A percentile compares a stretch with the other conserved stretches of the same genome.
These are phyloP conservation scores for Nannizziopsis arthrosporioides DNA, from an alignment of 2,329 filamentous ascomycete species.

Conservation along the genomic window DNA sequence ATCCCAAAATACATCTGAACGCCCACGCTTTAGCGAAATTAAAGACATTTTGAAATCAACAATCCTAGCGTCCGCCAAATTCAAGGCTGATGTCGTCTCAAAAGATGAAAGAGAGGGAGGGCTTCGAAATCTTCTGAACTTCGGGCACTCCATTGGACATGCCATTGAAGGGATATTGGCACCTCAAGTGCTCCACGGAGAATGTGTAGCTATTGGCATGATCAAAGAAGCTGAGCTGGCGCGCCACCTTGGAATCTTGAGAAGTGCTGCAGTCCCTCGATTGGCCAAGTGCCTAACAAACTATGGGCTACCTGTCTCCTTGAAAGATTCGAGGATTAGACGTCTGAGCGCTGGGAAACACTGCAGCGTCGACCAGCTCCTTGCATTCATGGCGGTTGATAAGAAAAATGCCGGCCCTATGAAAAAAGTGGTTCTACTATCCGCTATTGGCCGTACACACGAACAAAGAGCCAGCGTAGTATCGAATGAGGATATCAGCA, in stretches of 20 bases:
- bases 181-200: slow-evolving; percentile 87
- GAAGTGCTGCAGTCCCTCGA: slow-evolving; percentile 76
- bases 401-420: slow-evolving; percentile 95
- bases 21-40: slow-evolving; percentile 57
- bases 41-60: slow-evolving; percentile 60
- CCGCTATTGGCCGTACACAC: slow-evolving; percentile 75
- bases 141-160: slow-evolving; percentile 95
- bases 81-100: slow-evolving; percentile 91
- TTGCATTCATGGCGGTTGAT: slow-evolving; percentile 92
- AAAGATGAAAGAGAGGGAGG: slow-evolving; percentile 90
- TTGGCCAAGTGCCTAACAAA: slow-evolving; percentile 88
- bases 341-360: slow-evolving; percentile 74
- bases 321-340: slow-evolving; percentile 71
- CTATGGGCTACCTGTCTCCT: slow-evolving; percentile 76
- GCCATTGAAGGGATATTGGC: slow-evolving; percentile 92
- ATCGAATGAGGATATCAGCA: slow-evolving; percentile 69
- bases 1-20: slow-evolving; percentile 44
- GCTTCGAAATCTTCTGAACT: slow-evolving; percentile 87
- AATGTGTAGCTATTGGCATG: slow-evolving; percentile 96
- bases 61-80: slow-evolving; percentile 77
- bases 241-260: slow-evolving; percentile 73
- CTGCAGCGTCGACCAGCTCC: slow-evolving; percentile 72
- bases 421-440: slow-evolving; percentile 91
- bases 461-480: slow-evolving; percentile 83
- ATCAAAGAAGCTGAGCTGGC: slow-evolving; percentile 93